Evolutionary conservation across 1,284 basidiomycete genomes (phyloP).

Genomic region (Vanrija sp.): DNA sequence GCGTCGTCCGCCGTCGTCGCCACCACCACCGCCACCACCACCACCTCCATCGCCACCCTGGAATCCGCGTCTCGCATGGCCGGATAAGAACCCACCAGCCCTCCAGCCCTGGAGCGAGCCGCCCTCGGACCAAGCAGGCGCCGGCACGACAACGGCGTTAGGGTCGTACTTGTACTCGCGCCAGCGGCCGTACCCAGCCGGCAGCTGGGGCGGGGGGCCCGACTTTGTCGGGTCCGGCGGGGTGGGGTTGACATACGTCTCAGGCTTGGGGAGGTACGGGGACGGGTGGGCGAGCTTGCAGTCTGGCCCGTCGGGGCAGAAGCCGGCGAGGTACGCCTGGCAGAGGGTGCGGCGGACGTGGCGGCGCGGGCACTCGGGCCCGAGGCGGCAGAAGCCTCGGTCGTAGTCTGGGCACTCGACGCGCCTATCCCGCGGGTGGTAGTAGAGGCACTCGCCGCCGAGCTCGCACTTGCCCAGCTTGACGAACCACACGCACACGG

Average conservation of each 20-base stretch:
- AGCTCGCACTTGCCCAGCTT: slow-evolving; percentile 98
- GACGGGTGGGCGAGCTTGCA: slow-evolving; percentile 75
- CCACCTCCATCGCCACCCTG: slow-evolving; percentile 42
- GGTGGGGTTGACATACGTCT: slow-evolving; percentile 72
- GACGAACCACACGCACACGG: slow-evolving; percentile 98
- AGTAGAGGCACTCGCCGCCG: slow-evolving; percentile 96
- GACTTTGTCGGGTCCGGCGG: slow-evolving; percentile 71
- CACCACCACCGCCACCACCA: slow-evolving; percentile 20
- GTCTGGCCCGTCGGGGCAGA: slow-evolving; percentile 89
- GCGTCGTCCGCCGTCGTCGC: slow-evolving; percentile 24
- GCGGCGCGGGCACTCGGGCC: slow-evolving; percentile 84
- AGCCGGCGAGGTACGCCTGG: slow-evolving; percentile 85
- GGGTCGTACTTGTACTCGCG: slow-evolving; percentile 77
- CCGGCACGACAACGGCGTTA: slow-evolving; percentile 44
- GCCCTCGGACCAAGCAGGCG: slow-evolving; percentile 42
- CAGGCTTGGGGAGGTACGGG: slow-evolving; percentile 57
- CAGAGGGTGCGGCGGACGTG: slow-evolving; percentile 89
- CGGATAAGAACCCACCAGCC: slow-evolving; percentile 35
- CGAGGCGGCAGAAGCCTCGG: slow-evolving; percentile 89
- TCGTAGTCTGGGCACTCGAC: slow-evolving; percentile 95
- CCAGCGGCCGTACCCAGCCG: slow-evolving; percentile 65
- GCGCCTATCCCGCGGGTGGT: slow-evolving; percentile 81
- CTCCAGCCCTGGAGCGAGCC: slow-evolving; percentile 39
- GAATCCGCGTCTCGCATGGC: slow-evolving; percentile 30
- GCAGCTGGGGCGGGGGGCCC: slow-evolving; percentile 72